phyloP scores from a whole-genome alignment of 257 asterid genomes.

The Solanum tacnaense region DNA sequence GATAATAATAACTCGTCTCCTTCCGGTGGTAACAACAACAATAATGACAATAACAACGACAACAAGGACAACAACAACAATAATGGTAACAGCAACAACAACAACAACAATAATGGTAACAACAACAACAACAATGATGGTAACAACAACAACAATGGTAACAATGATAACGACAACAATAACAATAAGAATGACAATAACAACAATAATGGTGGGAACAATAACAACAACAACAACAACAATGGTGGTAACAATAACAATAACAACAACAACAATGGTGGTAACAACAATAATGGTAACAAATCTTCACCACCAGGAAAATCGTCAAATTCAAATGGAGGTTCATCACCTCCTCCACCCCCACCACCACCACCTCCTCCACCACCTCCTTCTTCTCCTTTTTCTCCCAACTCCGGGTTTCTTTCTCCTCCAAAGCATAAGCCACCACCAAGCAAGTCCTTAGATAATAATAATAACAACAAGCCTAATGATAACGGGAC shows the following conservation, averaged over 20 bases:
- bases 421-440: slow-evolving; percentile 7
- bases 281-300: not conserved
- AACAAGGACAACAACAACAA: too few relatives aligned
- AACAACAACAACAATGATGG: accelerated
- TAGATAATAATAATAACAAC: slow-evolving; percentile 10
- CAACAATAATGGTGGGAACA: too few relatives aligned
- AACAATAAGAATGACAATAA: not conserved
- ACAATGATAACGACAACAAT: not conserved
- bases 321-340: not conserved
- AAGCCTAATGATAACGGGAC: not conserved
- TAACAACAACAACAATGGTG: not conserved
- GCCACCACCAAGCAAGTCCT: slow-evolving; percentile 9
- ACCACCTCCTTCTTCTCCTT: slow-evolving; percentile 5
- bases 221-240: too few relatives aligned
- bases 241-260: not conserved
- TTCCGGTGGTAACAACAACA: not conserved
- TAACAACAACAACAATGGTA: too few relatives aligned
- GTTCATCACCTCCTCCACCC: not conserved
- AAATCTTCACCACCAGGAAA: not conserved
- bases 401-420: not conserved
- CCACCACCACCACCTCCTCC: slow-evolving; percentile 9
- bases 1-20: not conserved
- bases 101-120: too few relatives aligned
- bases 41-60: not conserved
- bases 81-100: not conserved